These are phyloP conservation scores for Epichloe bromicola DNA, from an alignment of 2,329 filamentous ascomycete species.

Conservation along the genomic window DNA sequence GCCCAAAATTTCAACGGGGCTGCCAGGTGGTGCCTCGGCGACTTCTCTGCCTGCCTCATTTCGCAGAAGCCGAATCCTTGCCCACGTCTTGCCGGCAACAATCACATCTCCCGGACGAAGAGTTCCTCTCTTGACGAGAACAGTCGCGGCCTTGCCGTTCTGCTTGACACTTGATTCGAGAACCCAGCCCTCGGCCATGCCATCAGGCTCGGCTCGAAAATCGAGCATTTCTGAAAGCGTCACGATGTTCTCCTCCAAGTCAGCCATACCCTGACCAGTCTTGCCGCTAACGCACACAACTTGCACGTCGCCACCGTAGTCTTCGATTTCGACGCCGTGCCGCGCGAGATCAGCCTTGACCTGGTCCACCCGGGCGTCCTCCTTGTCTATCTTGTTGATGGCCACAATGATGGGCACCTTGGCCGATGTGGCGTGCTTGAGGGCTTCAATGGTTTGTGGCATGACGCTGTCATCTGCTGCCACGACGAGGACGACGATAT, in stretches of 20 bases:
- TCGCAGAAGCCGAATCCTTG: conserved; percentile 67
- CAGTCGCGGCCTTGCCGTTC: conserved; percentile 72
- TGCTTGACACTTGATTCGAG: conserved; percentile 83
- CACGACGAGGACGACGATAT: conserved; percentile 91
- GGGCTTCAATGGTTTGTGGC: conserved; percentile 89
- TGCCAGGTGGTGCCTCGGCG: conserved; percentile 67
- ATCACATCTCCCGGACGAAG: conserved; percentile 68
- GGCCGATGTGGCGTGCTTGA: conserved; percentile 80
- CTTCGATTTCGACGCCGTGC: conserved; percentile 82
- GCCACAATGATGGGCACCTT: conserved; percentile 94
- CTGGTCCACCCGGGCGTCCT: conserved; percentile 62
- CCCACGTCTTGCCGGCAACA: conserved; percentile 80
- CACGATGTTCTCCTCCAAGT: conserved; percentile 82
- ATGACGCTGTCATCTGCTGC: conserved; percentile 96
- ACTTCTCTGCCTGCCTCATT: conserved; percentile 73
- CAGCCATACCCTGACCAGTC: conserved; percentile 81
- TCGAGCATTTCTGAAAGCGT: conserved; percentile 83
- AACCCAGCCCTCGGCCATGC: conserved; percentile 82
- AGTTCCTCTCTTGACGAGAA: conserved; percentile 80
- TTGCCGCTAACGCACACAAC: conserved; percentile 85
- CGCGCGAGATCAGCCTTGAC: conserved; percentile 80
- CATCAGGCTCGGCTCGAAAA: conserved; percentile 65
- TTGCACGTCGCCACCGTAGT: conserved; percentile 89
- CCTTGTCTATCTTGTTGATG: conserved; percentile 94
- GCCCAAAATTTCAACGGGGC: conserved; percentile 85